These are phyloP conservation scores for Neopestalotiopsis clavispora DNA, from an alignment of 2,329 filamentous ascomycete species.

Conservation along the genomic window DNA sequence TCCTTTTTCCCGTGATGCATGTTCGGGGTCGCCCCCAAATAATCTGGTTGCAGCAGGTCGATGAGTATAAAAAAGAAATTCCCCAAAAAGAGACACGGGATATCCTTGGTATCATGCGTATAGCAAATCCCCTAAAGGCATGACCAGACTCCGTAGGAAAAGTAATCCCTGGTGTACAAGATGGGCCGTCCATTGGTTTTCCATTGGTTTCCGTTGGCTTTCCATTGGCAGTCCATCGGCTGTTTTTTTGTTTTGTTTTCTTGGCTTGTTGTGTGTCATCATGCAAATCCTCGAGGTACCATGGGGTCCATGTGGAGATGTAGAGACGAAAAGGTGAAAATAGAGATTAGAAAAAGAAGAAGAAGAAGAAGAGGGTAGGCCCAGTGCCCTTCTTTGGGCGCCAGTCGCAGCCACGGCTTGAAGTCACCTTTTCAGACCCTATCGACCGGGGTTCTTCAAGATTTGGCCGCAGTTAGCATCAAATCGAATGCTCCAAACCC, in stretches of 20 bases:
- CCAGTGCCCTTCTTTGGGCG: too few species aligned
- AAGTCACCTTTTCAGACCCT: too few species aligned
- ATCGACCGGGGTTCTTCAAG: conserved; percentile 46
- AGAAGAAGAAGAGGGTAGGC: conserved; percentile 2
- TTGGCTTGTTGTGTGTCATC: conserved; percentile 14
- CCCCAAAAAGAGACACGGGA: conserved; percentile 14
- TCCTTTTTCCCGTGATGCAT: conserved; percentile 13
- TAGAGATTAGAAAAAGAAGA: background rate
- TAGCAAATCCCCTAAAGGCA: conserved; percentile 17
- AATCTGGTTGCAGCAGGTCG: conserved; percentile 14
- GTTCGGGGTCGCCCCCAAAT: conserved; percentile 11
- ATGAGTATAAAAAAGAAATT: background rate
- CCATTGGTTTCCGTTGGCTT: too few species aligned
- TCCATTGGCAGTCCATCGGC: too few species aligned
- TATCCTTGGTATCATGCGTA: conserved; percentile 18
- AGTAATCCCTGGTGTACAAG: conserved; percentile 10
- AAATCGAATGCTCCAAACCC: conserved; percentile 91
- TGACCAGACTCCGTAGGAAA: conserved; percentile 17
- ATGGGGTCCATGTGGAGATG: background rate
- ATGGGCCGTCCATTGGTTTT: conserved; percentile 5
- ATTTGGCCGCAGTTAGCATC: conserved; percentile 96
- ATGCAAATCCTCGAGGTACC: conserved; percentile 2
- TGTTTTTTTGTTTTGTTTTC: conserved; percentile 1
- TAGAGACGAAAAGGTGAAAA: background rate
- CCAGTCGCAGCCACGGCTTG: too few species aligned